Evolutionary conservation across 2,329 filamentous ascomycete species (phyloP), one percentile per base, ranked within the genome.

Genomic region (Aspergillus aculeatus): DNA sequence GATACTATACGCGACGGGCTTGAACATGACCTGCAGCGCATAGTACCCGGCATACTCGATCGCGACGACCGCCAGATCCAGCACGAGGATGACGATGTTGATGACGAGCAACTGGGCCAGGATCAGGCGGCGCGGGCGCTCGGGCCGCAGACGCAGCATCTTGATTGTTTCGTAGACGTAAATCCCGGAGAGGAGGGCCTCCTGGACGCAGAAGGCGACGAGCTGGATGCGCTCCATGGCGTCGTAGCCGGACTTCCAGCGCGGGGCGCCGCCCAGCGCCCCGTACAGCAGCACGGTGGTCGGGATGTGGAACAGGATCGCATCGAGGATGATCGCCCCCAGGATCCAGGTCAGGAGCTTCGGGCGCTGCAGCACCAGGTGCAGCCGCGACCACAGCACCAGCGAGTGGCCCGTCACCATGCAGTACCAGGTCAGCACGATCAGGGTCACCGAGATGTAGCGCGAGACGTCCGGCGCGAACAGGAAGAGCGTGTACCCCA

Each of bases 121-220:
- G 47, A 72, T 68, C 0, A 62, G 57, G 2, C 59, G 38, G 0
- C 62, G 62, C 3, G 62, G 64, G 10, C 63, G 64, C 14, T 63
- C 55, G 0, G 68, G 70, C 2, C 70, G 64, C 69, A 62, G 54
- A 1, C 55, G 54, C 19, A 83, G 71, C 16, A 83, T 72, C 78
- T 74, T 77, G 55, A 79, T 66, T 0, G 82, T 81, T 61, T 83
- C 80, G 63, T 68, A 71, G 44, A 84, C 81, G 66, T 82, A 84
- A 19, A 82, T 70, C 0, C 71, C 69, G 0, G 81, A 83, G 31
- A 84, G 75, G 48, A 82, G 71, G 48, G 77, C 70, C 58, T 84
- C 82, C 64, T 84, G 82, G 12, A 83, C 49, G 59, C 79, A 82
- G 65, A 84, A 84, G n/a, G 79, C 71, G 3, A 79, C 78, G 56